Percentiles rank a stretch among this genome's conserved stretches.
These are phyloP conservation scores for Claviceps maximensis DNA, from an alignment of 2,329 filamentous ascomycete genomes.

Conservation along the genomic window DNA sequence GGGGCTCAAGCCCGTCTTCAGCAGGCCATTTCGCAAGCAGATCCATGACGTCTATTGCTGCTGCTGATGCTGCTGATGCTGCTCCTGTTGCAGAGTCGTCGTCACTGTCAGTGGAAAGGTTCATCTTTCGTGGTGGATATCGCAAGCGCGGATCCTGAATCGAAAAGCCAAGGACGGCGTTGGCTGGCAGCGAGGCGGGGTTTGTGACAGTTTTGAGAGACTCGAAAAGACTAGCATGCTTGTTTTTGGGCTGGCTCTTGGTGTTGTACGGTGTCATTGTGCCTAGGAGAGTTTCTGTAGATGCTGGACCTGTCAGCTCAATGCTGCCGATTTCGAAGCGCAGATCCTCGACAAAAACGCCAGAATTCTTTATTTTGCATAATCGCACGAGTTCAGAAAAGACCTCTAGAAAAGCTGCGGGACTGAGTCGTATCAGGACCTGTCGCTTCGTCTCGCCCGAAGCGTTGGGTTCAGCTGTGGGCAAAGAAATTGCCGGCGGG, in stretches of 20 bases:
- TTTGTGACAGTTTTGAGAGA: slow-evolving; percentile 49
- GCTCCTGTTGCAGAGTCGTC: slow-evolving; percentile 13
- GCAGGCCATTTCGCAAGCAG: slow-evolving; percentile 54
- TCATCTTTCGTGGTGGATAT: slow-evolving; percentile 53
- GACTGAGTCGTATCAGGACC: slow-evolving; percentile 65
- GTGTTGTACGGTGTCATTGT: slow-evolving; percentile 44
- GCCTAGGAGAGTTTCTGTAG: slow-evolving; percentile 63
- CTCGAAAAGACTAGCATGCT: slow-evolving; percentile 36
- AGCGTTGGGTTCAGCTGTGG: slow-evolving; percentile 12
- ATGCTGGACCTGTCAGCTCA: slow-evolving; percentile 51
- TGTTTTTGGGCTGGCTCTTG: slow-evolving; percentile 13
- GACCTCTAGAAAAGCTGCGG: slow-evolving; percentile 59
- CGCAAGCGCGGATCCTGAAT: slow-evolving; percentile 67
- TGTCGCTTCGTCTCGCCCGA: slow-evolving; percentile 22
- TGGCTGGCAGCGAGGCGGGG: slow-evolving; percentile 53
- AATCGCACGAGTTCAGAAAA: slow-evolving; percentile 50
- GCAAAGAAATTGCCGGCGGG: slow-evolving; percentile 22
- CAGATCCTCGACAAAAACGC: slow-evolving; percentile 52
- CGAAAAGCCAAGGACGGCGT: slow-evolving; percentile 59
- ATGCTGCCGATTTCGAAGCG: slow-evolving; percentile 54
- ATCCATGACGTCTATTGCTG: slow-evolving; percentile 36
- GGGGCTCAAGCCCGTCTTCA: slow-evolving; percentile 34
- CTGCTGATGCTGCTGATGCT: slow-evolving; percentile 4
- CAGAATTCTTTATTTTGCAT: slow-evolving; percentile 46
- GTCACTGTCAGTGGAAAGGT: slow-evolving; percentile 19